These are phyloP conservation scores for Flueggea neowawraea DNA, from an alignment of 441 rosid genomes.

Conservation along the genomic window DNA sequence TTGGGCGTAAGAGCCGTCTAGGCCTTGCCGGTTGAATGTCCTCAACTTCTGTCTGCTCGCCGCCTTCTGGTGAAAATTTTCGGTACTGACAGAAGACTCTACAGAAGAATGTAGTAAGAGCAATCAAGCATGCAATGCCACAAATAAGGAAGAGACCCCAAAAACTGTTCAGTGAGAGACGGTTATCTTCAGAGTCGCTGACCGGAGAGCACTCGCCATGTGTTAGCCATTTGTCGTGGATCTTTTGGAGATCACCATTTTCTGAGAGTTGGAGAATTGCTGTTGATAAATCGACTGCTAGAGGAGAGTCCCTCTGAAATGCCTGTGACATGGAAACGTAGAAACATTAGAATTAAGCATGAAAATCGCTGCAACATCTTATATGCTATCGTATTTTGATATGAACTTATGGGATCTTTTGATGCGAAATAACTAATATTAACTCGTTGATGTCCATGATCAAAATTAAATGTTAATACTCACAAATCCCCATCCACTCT, in stretches of 20 bases:
- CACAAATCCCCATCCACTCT: slow-evolving; percentile 97
- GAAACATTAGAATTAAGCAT: not conserved
- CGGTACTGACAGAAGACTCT: slow-evolving; percentile 56
- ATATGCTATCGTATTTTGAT: too few species aligned
- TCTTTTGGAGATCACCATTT: slow-evolving; percentile 76
- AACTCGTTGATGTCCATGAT: too few species aligned
- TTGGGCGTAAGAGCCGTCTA: slow-evolving; percentile 28
- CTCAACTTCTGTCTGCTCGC: slow-evolving; percentile 29
- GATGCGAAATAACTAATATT: too few species aligned
- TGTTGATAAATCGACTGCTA: slow-evolving; percentile 87
- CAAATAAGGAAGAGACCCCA: slow-evolving; percentile 93
- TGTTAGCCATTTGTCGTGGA: slow-evolving; percentile 79
- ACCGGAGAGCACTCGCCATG: slow-evolving; percentile 44
- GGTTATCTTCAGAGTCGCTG: slow-evolving; percentile 28
- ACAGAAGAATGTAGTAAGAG: slow-evolving; percentile 52
- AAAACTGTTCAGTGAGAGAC: slow-evolving; percentile 67
- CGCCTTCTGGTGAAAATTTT: slow-evolving; percentile 42
- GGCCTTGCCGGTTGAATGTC: slow-evolving; percentile 52
- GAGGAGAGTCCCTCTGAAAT: slow-evolving; percentile 90
- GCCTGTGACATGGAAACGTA: slow-evolving; percentile 46
- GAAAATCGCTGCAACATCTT: not conserved
- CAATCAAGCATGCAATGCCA: slow-evolving; percentile 57
- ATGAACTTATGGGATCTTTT: too few species aligned
- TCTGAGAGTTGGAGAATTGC: slow-evolving; percentile 88
- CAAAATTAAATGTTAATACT: slow-evolving; percentile 26